Base-by-base conservation (phyloP, 202 grass and related monocot genomes). In the Hordeum pubiflorum region DNA sequence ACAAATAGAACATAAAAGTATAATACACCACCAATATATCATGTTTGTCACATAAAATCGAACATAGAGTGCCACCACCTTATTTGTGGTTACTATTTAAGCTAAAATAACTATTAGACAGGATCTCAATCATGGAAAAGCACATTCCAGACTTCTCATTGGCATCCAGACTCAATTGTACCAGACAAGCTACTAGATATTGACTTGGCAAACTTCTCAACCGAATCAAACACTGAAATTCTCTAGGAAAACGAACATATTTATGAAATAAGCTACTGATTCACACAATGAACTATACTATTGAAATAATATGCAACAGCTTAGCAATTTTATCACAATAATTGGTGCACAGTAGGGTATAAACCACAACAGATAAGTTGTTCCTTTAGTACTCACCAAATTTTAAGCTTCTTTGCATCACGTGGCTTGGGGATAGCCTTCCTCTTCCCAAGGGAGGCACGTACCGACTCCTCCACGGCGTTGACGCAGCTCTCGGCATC, bases 401-500 rank as follows among this genome's bases (percentile, higher is more conserved):
- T 91, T 82, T 96, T 96, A 71, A 93, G 72, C 76, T 88, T 92
- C 83, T 99, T 99, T 10, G 85, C 55, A 50, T 91, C 36, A 3
- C 59, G 74, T 8, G 81, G 79, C 58, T 77, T 86, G 9, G 85
- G 57, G 12, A 70, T 78, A n/a, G 79, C 33, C 78, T 99, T 99
- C 58, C 92, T 87, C 82, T 99, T 99, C 52, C 60, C 63, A 69
- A 99, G 91, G 7, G 89, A 95, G 20, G 93, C 86, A 0, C 87
- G 85, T 5, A 99, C 92, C 0, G 96, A 95, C 48, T 99, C 92
- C 74, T 91, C 96, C 0, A 99, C 88, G 29, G 86, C 89, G 10
- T 80, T 89, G 61, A 99, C 83, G 50, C 92, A 99, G 73, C 77
- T 86, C 82, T 95, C 90, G 0, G 96, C 77, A 74, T 95, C 92